phyloP scores from a whole-genome alignment of 1,284 basidiomycete species.

The Fomitopsis palustris region DNA sequence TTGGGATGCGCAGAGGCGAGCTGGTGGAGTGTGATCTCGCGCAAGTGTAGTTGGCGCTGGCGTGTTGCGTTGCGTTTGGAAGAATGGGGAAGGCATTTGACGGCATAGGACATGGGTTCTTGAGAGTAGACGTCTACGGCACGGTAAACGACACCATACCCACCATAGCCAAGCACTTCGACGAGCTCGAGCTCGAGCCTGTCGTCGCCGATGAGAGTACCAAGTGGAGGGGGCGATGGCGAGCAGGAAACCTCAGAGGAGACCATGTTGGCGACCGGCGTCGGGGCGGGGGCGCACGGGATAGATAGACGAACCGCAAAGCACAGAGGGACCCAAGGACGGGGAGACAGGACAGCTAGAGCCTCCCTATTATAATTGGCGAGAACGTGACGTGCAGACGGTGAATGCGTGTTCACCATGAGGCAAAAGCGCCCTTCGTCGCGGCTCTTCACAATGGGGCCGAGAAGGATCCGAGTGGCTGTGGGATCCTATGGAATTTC shows the following conservation, averaged over 20 bases:
- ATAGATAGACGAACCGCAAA: slow-evolving; percentile 21
- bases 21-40: slow-evolving; percentile 83
- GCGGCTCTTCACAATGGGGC: slow-evolving; percentile 4
- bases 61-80: slow-evolving; percentile 52
- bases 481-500: slow-evolving; percentile 3
- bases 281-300: slow-evolving; percentile 40
- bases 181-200: slow-evolving; percentile 88
- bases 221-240: slow-evolving; percentile 62
- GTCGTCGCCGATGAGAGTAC: slow-evolving; percentile 78
- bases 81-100: slow-evolving; percentile 82
- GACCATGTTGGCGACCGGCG: slow-evolving; percentile 43
- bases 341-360: slow-evolving; percentile 16
- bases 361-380: slow-evolving; percentile 23
- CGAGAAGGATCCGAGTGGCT: slow-evolving; percentile 7
- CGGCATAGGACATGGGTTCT: slow-evolving; percentile 69
- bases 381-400: slow-evolving; percentile 31
- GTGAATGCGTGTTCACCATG: slow-evolving; percentile 34
- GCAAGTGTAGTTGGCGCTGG: slow-evolving; percentile 72
- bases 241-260: slow-evolving; percentile 40
- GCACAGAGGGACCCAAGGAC: slow-evolving; percentile 22
- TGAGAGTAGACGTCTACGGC: slow-evolving; percentile 65
- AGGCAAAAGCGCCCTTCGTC: slow-evolving; percentile 18
- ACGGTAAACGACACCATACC: slow-evolving; percentile 95
- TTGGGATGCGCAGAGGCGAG: slow-evolving; percentile 84
- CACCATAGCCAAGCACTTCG: slow-evolving; percentile 89